A percentile compares a stretch with the other conserved stretches of the same genome.
Evolutionary conservation across 371 early-diverging fungal species (phyloP).

Genomic region (Parasitella parasitica): DNA sequence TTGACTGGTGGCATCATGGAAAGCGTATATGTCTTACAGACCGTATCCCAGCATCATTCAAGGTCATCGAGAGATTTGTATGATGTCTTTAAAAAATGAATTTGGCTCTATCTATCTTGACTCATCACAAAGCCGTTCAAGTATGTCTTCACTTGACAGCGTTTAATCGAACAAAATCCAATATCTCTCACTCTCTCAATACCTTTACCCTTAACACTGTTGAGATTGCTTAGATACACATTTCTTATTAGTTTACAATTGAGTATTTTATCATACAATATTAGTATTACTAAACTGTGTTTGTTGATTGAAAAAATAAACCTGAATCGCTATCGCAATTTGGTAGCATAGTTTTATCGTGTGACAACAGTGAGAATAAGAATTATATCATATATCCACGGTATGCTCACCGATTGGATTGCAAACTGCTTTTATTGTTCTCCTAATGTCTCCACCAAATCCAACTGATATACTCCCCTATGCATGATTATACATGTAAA

Average conservation of each 20-base stretch:
- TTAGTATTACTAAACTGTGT: too few relatives aligned
- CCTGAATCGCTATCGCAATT: too few relatives aligned
- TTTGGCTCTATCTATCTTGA: slow-evolving; percentile 59
- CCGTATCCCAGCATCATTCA: slow-evolving; percentile 62
- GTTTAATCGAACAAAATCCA: slow-evolving; percentile 43
- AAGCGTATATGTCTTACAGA: slow-evolving; percentile 56
- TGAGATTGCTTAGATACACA: neutral
- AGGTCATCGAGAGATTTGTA: slow-evolving; percentile 48
- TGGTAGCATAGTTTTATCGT: too few relatives aligned
- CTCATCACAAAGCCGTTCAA: slow-evolving; percentile 53
- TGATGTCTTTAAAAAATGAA: slow-evolving; percentile 40
- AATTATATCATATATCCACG: neutral
- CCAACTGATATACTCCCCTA: neutral
- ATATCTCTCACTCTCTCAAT: slow-evolving; percentile 2
- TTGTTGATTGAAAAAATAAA: too few relatives aligned
- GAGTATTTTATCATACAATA: too few relatives aligned
- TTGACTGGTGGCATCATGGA: slow-evolving; percentile 66
- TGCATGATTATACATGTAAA: neutral
- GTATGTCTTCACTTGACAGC: slow-evolving; percentile 56
- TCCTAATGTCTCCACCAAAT: neutral
- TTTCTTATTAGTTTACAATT: too few relatives aligned
- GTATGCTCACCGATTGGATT: neutral
- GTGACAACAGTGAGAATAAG: too few relatives aligned
- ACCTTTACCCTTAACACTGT: slow-evolving; percentile 7
- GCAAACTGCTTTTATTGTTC: neutral